Evolutionary conservation across 2,329 filamentous ascomycete species (phyloP).

Genomic region (Fusarium hainanense): DNA sequence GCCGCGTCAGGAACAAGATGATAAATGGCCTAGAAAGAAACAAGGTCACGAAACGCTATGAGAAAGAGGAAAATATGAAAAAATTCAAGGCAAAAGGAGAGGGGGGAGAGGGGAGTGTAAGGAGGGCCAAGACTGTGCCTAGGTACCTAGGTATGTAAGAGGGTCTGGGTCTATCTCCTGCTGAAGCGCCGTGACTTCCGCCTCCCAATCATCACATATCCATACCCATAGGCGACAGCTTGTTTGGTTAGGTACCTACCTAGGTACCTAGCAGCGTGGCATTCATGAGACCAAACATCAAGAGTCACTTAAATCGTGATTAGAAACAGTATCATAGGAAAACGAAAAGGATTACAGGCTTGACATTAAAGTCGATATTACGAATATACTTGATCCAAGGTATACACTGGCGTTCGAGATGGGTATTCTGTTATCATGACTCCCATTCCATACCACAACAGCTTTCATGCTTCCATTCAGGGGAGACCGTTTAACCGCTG

Average conservation of each 20-base stretch:
- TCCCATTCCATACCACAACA: not conserved
- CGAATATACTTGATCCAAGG: not conserved
- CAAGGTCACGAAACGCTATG: constrained; percentile 2
- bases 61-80: not conserved
- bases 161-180: constrained; percentile 12
- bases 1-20: constrained; percentile 43
- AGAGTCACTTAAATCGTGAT: not conserved
- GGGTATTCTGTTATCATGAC: not conserved
- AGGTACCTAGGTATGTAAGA: not conserved
- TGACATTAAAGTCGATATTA: not conserved
- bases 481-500: constrained; percentile 10
- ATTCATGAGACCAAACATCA: not conserved
- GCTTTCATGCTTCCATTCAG: not conserved
- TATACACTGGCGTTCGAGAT: not conserved
- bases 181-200: constrained; percentile 27
- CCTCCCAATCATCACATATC: constrained; percentile 6
- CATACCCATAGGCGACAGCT: constrained; percentile 23
- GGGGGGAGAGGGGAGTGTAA: constrained; percentile 5
- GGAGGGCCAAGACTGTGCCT: constrained; percentile 3
- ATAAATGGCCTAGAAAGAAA: constrained; percentile 12
- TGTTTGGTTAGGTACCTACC: not conserved
- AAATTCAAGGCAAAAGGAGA: not conserved
- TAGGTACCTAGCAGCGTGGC: not conserved
- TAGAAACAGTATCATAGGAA: not conserved
- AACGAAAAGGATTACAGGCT: not conserved